phyloP scores from a whole-genome alignment of 768 basidiomycete species.

The Pisolithus tinctorius region DNA sequence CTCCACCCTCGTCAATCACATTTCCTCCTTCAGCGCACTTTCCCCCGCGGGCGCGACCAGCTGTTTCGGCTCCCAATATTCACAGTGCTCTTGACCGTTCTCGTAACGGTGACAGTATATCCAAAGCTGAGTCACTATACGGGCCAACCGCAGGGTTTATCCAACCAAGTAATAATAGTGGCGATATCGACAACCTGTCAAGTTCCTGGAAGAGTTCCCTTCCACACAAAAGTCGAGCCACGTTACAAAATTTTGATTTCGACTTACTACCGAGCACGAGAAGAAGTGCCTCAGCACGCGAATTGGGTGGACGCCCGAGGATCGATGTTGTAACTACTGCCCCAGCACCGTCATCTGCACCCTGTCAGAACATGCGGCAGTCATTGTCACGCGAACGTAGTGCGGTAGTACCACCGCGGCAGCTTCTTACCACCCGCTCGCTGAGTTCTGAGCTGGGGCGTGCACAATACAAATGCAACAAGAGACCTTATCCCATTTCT shows the following conservation, averaged over 20 bases:
- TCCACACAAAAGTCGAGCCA: slow-evolving; percentile 7
- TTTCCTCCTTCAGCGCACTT: slow-evolving; percentile 13
- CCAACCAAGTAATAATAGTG: slow-evolving; percentile 7
- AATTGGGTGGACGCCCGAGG: not conserved
- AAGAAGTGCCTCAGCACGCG: not conserved
- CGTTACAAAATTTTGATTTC: slow-evolving; percentile 20
- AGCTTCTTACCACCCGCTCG: not conserved
- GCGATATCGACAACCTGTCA: slow-evolving; percentile 2
- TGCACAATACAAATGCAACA: slow-evolving; percentile 25
- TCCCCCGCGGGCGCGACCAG: slow-evolving; percentile 5
- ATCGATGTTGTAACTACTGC: not conserved
- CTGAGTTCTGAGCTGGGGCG: slow-evolving; percentile 14
- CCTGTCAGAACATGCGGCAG: not conserved
- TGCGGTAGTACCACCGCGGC: not conserved
- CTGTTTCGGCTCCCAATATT: not conserved
- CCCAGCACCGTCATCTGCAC: not conserved
- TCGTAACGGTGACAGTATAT: not conserved
- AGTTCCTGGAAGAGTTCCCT: slow-evolving; percentile 1
- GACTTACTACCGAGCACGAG: slow-evolving; percentile 15
- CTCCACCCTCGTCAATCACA: slow-evolving; percentile 12
- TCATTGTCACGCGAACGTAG: not conserved
- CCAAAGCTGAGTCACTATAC: slow-evolving; percentile 4
- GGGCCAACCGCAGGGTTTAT: slow-evolving; percentile 27
- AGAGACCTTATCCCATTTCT: slow-evolving; percentile 2
- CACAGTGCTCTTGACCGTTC: slow-evolving; percentile 2